A percentile compares a stretch with the other conserved stretches of the same genome.
Conservation (phyloP, 345 rosid genomes). For the Gossypium stocksii region DNA sequence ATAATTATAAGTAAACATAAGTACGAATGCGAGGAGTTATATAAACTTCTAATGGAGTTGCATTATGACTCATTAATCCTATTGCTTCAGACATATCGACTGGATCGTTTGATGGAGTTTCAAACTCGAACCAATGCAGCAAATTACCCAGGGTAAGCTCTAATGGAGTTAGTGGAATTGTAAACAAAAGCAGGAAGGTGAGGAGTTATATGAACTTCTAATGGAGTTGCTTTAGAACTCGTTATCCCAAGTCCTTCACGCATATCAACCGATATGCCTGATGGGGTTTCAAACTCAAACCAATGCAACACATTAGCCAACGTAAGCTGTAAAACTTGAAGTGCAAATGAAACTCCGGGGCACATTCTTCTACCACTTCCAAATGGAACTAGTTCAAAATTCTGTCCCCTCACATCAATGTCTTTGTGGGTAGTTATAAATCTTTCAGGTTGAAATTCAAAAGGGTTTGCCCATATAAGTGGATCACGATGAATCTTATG, state of each 20-base stretch:
- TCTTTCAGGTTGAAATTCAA: constrained; percentile 25
- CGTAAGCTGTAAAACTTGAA: constrained; percentile 22
- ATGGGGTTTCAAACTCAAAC: constrained; percentile 24
- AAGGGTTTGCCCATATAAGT: constrained; percentile 23
- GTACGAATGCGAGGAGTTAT: too few species aligned
- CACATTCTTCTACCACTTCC: constrained; percentile 35
- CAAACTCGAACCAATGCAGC: neutral
- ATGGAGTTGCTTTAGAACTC: constrained; percentile 15
- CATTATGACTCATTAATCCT: too few species aligned
- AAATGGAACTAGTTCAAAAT: constrained; percentile 25
- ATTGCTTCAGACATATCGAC: too few species aligned
- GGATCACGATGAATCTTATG: constrained; percentile 34
- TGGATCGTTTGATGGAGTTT: too few species aligned
- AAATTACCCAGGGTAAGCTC: constrained; percentile 21
- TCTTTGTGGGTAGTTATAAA: constrained; percentile 25
- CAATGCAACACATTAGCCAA: constrained; percentile 26
- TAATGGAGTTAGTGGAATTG: neutral
- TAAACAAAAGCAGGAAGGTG: neutral
- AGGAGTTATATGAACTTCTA: neutral
- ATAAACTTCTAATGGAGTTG: too few species aligned
- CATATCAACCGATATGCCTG: constrained; percentile 24
- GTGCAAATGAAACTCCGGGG: constrained; percentile 27
- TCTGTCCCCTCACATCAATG: constrained; percentile 21
- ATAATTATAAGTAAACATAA: too few species aligned
- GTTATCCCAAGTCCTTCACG: constrained; percentile 6